A percentile compares a stretch with the other conserved stretches of the same genome.
These are phyloP conservation scores for Cucurbita pepo DNA, from an alignment of 306 rosid genomes.

Conservation along the genomic window DNA sequence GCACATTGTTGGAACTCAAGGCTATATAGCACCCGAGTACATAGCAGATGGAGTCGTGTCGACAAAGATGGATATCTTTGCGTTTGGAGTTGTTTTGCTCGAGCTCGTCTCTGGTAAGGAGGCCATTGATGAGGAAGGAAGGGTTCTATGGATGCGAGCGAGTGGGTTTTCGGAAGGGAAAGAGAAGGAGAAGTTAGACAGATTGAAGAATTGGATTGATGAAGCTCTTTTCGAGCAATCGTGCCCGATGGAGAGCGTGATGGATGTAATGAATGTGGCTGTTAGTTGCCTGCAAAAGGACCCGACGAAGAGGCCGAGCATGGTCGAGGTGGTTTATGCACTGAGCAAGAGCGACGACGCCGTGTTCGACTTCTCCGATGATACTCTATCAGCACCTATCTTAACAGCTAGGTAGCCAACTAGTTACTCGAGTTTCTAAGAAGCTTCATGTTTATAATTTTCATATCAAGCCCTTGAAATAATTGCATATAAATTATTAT, in stretches of 20 bases:
- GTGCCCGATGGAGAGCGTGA: slow-evolving; percentile 41
- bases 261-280: slow-evolving; percentile 39
- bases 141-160: slow-evolving; percentile 33
- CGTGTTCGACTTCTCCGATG: slow-evolving; percentile 56
- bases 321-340: slow-evolving; percentile 72
- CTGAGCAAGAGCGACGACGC: slow-evolving; percentile 53
- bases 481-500: not conserved
- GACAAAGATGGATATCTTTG: slow-evolving; percentile 73
- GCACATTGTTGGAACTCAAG: slow-evolving; percentile 97
- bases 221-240: slow-evolving; percentile 28
- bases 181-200: slow-evolving; percentile 34
- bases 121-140: slow-evolving; percentile 47
- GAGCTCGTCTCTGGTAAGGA: slow-evolving; percentile 65
- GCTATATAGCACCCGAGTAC: slow-evolving; percentile 88
- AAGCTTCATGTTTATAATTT: not conserved
- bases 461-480: not conserved
- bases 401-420: slow-evolving; percentile 36
- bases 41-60: slow-evolving; percentile 71
- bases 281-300: slow-evolving; percentile 61
- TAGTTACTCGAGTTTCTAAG: not conserved
- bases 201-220: slow-evolving; percentile 51
- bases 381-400: slow-evolving; percentile 25
- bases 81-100: slow-evolving; percentile 76
- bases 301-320: slow-evolving; percentile 62
- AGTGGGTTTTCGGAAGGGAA: slow-evolving; percentile 29